Evolutionary conservation across 306 rosid genomes (phyloP), one percentile per base, ranked within the genome.

Genomic region (Quercus aquifolioides): DNA sequence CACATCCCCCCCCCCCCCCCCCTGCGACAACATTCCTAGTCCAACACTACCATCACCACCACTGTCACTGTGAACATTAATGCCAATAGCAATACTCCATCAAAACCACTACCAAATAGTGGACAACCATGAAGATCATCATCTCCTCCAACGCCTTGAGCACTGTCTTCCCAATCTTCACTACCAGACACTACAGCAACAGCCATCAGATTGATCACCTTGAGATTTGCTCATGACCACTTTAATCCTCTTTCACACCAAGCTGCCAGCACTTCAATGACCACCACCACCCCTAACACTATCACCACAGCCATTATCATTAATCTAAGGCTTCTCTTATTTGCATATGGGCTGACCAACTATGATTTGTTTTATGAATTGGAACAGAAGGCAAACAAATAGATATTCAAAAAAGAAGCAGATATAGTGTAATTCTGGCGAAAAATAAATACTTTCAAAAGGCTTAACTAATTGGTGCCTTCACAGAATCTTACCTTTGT

Each of bases 401-500:
- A 67, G 12, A 7, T 38, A 19, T 46, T 21, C 12, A 5, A 54
- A 59, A 55, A 28, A 18, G 60, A 28, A 26, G 38, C 1, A 4
- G 56, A 26, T 76, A 13, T 23, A 71, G 10, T 5, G 59, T 38
- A 67, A 23, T 18, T 70, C 30, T 51, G 74, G 68, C 62, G 18
- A 57, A 73, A 69, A 69, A 35, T 21, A 57, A 64, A 68, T 72
- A 70, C 67, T 71, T 62, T 73, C 38, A 31, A 78, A 54, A 78
- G 15, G 59, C 41, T 46, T 65, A 83, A 72, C 74, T 74, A 68
- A 69, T 23, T 28, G 26, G 67, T 56, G 74, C 55, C 55, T 52
- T 62, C 55, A 60, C 67, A 79, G 76, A 76, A 67, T 83, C 87
- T 88, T 76, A 95, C 99, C 96, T 91, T 85, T 95, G 89, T 26